A percentile compares a stretch with the other conserved stretches of the same genome.
Evolutionary conservation across 2,329 filamentous ascomycete genomes (phyloP).

Genomic region (Pseudopithomyces chartarum): DNA sequence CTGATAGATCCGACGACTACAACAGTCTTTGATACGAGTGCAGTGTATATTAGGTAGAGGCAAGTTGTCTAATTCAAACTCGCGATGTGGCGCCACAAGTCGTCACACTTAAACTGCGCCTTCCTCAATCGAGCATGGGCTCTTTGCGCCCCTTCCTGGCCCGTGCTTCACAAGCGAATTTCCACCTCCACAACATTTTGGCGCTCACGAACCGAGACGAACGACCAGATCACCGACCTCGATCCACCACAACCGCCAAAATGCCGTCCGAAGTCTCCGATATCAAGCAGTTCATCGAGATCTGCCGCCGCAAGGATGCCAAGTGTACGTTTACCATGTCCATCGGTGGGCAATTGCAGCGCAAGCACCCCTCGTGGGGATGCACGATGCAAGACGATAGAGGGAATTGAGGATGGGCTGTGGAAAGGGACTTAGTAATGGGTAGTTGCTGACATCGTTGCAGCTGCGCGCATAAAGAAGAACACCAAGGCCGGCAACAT

Average conservation of each 20-base stretch:
- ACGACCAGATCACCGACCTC: conserved; percentile 23
- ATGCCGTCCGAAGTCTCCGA: conserved; percentile 99
- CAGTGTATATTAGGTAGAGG: conserved; percentile 14
- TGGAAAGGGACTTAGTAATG: background rate
- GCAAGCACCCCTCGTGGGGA: background rate
- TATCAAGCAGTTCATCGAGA: conserved; percentile 99
- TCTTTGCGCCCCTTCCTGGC: conserved; percentile 27
- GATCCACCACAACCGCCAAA: conserved; percentile 62
- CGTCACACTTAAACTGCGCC: conserved; percentile 24
- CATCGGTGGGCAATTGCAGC: background rate
- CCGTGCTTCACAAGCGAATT: conserved; percentile 44
- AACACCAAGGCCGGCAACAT: conserved; percentile 87
- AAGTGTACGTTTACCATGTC: conserved; percentile 74
- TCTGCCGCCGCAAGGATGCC: conserved; percentile 99
- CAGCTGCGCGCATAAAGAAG: conserved; percentile 72
- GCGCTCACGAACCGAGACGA: conserved; percentile 20
- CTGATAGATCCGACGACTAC: too few relatives aligned
- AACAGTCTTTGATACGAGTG: too few relatives aligned
- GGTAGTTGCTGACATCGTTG: conserved; percentile 15
- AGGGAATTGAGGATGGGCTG: background rate
- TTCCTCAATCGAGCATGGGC: conserved; percentile 24
- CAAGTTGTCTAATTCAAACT: conserved; percentile 11
- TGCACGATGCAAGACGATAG: background rate
- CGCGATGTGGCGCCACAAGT: conserved; percentile 29
- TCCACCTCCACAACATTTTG: conserved; percentile 39